These are phyloP conservation scores for Nemania sp. DNA, from an alignment of 2,329 filamentous ascomycete genomes.

Conservation along the genomic window DNA sequence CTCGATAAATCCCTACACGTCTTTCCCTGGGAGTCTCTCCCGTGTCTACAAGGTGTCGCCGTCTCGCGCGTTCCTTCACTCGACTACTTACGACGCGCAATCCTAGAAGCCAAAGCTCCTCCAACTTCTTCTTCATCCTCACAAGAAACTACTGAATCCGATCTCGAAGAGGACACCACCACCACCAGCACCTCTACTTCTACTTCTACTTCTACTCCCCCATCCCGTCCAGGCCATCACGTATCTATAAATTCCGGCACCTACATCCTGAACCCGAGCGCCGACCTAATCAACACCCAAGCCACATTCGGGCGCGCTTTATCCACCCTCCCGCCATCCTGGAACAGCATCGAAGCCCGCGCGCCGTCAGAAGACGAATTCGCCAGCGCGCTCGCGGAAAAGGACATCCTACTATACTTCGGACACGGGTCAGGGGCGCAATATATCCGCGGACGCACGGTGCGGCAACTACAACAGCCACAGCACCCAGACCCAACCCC, in stretches of 20 bases:
- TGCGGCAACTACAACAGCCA: constrained; percentile 74
- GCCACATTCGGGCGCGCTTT: constrained; percentile 71
- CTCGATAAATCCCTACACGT: constrained; percentile 88
- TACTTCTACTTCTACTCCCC: too few relatives aligned
- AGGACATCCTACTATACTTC: constrained; percentile 86
- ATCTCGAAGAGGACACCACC: constrained; percentile 26
- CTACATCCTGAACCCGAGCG: constrained; percentile 88
- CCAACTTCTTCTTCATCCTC: too few relatives aligned
- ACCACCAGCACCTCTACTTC: too few relatives aligned
- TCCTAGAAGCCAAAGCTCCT: constrained; percentile 56
- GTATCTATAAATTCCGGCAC: constrained; percentile 61
- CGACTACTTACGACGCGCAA: constrained; percentile 75
- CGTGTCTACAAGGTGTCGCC: constrained; percentile 76
- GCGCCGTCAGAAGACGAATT: constrained; percentile 80
- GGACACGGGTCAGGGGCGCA: constrained; percentile 94
- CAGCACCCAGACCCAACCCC: too few relatives aligned
- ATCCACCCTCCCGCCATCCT: constrained; percentile 66
- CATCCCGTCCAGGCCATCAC: constrained; percentile 53
- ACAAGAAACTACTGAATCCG: constrained; percentile 11
- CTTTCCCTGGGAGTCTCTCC: constrained; percentile 95
- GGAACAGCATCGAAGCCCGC: constrained; percentile 70
- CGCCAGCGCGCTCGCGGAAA: constrained; percentile 63
- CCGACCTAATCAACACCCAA: constrained; percentile 81
- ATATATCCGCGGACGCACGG: constrained; percentile 83
- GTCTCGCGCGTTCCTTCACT: constrained; percentile 89